These are phyloP conservation scores for Pyrenochaeta sp. DNA, from an alignment of 2,329 filamentous ascomycete species.

Conservation along the genomic window DNA sequence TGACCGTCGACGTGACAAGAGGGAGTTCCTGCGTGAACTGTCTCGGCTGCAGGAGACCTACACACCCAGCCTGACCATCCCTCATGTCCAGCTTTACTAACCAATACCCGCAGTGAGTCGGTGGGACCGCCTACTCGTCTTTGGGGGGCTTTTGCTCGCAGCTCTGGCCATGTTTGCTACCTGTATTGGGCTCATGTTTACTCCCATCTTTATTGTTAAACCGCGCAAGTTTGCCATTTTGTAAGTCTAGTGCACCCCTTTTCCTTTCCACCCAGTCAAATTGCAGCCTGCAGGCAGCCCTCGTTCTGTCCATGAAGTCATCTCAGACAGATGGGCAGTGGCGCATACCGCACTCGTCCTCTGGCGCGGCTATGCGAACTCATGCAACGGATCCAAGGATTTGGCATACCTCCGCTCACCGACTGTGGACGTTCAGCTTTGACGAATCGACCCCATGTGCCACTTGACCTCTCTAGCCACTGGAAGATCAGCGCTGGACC, in stretches of 20 bases:
- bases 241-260: constrained; percentile 71
- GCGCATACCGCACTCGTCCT: constrained; percentile 35
- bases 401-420: constrained; percentile 15
- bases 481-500: constrained; percentile 42
- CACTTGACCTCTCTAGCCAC: constrained; percentile 50
- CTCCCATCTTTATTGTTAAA: constrained; percentile 72
- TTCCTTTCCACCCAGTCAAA: constrained; percentile 22
- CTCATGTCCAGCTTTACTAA: constrained; percentile 40
- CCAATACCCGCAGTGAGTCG: constrained; percentile 76
- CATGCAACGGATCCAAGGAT: constrained; percentile 29
- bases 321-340: constrained; percentile 34
- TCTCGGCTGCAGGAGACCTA: constrained; percentile 49
- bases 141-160: constrained; percentile 60
- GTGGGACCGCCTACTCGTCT: constrained; percentile 95
- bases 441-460: constrained; percentile 34
- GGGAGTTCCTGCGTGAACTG: constrained; percentile 55
- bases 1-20: constrained; percentile 38
- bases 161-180: constrained; percentile 89
- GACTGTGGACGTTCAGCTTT: constrained; percentile 19
- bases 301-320: constrained; percentile 17
- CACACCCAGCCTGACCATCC: constrained; percentile 39
- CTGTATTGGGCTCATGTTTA: constrained; percentile 88
- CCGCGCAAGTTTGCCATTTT: constrained; percentile 95
- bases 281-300: constrained; percentile 28
- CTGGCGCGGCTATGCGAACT: constrained; percentile 42